Percentiles rank a stretch among this genome's conserved stretches.
Evolutionary conservation across 1,139 yeast genomes (phyloP).

Genomic region (Yamadazyma atlantica): DNA sequence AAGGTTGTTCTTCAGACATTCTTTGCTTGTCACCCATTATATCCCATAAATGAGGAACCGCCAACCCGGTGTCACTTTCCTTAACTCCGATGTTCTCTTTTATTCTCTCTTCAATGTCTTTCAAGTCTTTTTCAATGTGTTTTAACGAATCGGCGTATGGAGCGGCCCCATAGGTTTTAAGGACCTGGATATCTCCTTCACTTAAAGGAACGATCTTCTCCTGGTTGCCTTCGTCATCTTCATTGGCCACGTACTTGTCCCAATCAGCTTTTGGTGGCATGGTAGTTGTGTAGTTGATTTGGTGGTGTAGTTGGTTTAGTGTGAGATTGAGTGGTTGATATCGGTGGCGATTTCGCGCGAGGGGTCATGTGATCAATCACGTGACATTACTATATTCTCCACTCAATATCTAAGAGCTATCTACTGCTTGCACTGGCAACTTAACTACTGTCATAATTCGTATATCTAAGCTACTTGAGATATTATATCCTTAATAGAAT

Average conservation of each 20-base stretch:
- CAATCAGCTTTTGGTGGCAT: conserved; percentile 93
- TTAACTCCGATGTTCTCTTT: conserved; percentile 92
- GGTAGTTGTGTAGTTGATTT: background rate
- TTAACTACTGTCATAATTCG: too few relatives aligned
- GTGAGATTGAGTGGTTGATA: background rate
- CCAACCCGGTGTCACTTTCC: conserved; percentile 93
- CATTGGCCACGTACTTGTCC: conserved; percentile 90
- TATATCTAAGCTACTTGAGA: background rate
- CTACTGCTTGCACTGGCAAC: too few relatives aligned
- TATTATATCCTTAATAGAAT: background rate
- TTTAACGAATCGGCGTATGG: conserved; percentile 86
- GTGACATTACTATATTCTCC: too few relatives aligned
- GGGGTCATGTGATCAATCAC: background rate
- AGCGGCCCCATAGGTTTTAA: conserved; percentile 96
- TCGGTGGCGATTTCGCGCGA: background rate
- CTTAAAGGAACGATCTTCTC: conserved; percentile 84
- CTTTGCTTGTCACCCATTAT: conserved; percentile 94
- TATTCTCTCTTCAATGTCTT: conserved; percentile 77
- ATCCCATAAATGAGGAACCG: conserved; percentile 97
- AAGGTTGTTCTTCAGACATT: conserved; percentile 89
- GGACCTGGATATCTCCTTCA: conserved; percentile 95
- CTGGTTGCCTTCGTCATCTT: conserved; percentile 58
- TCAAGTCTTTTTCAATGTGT: conserved; percentile 79
- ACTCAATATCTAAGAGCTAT: too few relatives aligned
- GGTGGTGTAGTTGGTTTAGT: background rate